Percentiles rank a stretch among this genome's conserved stretches.
These are phyloP conservation scores for Penstemon barbatus DNA, from an alignment of 257 asterid genomes.

Conservation along the genomic window DNA sequence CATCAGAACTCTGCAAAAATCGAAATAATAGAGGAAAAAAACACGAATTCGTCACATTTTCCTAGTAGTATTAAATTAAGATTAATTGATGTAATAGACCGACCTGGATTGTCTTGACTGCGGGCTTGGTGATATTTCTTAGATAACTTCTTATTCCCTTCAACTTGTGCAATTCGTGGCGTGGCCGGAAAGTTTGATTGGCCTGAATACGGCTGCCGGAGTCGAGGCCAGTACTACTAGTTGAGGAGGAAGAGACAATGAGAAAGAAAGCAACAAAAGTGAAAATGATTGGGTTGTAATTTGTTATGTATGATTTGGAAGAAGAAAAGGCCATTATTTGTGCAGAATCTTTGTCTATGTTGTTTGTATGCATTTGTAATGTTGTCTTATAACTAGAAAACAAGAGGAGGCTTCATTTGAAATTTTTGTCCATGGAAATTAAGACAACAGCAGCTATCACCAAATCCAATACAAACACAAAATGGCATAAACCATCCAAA, in stretches of 20 bases:
- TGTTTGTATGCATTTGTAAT: conserved; percentile 56
- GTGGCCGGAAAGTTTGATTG: conserved; percentile 61
- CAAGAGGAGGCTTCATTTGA: conserved; percentile 47
- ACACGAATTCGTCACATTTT: no score
- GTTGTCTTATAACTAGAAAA: conserved; percentile 49
- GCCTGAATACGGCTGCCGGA: conserved; percentile 19
- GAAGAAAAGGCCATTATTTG: conserved; percentile 43
- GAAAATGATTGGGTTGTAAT: conserved; percentile 49
- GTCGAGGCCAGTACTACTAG: neutral
- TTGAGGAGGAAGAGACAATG: conserved; percentile 21
- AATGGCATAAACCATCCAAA: conserved; percentile 29
- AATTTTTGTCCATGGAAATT: conserved; percentile 59
- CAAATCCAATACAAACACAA: conserved; percentile 34
- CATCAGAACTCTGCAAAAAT: conserved; percentile 77
- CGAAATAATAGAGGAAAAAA: neutral
- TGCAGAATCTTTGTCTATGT: conserved; percentile 34
- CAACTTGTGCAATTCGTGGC: conserved; percentile 43
- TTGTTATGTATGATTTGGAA: conserved; percentile 26
- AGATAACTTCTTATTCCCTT: conserved; percentile 57
- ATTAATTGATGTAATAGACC: conserved; percentile 37
- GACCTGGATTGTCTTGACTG: conserved; percentile 79
- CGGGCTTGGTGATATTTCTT: conserved; percentile 72
- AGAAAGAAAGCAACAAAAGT: conserved; percentile 55
- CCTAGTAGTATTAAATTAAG: no score
- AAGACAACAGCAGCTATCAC: conserved; percentile 25